These are phyloP conservation scores for Glebionis coronaria DNA, from an alignment of 129 eudicot species.

Conservation along the genomic window DNA sequence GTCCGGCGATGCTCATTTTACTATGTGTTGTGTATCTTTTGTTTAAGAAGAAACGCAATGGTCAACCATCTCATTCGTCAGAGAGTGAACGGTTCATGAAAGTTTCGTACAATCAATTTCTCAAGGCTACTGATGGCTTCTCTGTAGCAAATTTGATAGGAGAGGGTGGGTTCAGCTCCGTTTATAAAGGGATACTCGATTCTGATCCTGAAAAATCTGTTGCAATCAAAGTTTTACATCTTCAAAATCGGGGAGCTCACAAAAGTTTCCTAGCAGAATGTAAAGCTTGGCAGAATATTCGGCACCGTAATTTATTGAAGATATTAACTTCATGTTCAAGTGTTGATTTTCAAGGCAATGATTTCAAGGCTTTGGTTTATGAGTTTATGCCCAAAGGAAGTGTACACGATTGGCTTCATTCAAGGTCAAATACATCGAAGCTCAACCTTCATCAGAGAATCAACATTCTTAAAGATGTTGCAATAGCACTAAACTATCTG, in stretches of 20 bases:
- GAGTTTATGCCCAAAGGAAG: not conserved
- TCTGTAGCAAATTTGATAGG: too few species aligned
- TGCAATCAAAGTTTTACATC: not conserved
- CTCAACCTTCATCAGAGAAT: not conserved
- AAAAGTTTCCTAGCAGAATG: not conserved
- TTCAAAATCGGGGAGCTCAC: not conserved
- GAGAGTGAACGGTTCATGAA: too few species aligned
- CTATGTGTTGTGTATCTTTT: too few species aligned
- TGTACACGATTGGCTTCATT: not conserved
- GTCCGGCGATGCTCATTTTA: too few species aligned
- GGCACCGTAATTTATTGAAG: not conserved
- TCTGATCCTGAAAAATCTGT: not conserved
- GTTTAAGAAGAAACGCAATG: too few species aligned
- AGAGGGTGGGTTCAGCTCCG: not conserved
- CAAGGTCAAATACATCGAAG: not conserved
- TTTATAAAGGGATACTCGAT: not conserved
- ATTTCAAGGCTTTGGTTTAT: not conserved
- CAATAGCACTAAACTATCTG: not conserved
- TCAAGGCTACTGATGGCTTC: too few species aligned
- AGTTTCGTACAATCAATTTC: too few species aligned
- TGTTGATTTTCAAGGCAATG: not conserved
- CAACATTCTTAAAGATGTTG: not conserved
- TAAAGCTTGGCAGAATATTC: not conserved
- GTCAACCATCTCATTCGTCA: too few species aligned
- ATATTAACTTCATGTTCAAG: not conserved